A percentile compares a stretch with the other conserved stretches of the same genome.
Evolutionary conservation across 2,329 filamentous ascomycete genomes (phyloP).

Genomic region (Fusarium liriodendri): DNA sequence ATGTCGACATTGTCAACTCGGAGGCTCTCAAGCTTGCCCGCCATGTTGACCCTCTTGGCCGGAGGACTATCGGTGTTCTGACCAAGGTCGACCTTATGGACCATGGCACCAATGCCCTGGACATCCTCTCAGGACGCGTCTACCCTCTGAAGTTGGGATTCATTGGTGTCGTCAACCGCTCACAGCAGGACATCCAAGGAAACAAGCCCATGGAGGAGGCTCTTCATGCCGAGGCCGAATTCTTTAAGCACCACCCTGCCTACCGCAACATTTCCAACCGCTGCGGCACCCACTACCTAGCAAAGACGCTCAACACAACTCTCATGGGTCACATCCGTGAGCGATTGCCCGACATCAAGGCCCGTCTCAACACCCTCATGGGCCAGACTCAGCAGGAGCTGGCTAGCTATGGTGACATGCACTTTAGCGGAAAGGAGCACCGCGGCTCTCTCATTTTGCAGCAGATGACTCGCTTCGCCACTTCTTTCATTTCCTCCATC

Average conservation of each 20-base stretch:
- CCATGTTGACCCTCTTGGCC: slow-evolving; percentile 94
- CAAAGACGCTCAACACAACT: slow-evolving; percentile 94
- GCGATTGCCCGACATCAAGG: slow-evolving; percentile 96
- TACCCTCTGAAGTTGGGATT: slow-evolving; percentile 98
- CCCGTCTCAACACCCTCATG: slow-evolving; percentile 96
- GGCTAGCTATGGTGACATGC: slow-evolving; percentile 96
- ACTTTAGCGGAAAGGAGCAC: slow-evolving; percentile 97
- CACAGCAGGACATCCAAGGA: slow-evolving; percentile 96
- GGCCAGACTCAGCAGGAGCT: slow-evolving; percentile 99
- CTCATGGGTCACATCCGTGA: slow-evolving; percentile 97
- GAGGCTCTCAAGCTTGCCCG: slow-evolving; percentile 96
- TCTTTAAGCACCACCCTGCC: slow-evolving; percentile 96
- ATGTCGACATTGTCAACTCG: slow-evolving; percentile 98
- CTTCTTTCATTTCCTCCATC: slow-evolving; percentile 97
- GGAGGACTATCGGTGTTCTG: slow-evolving; percentile 94
- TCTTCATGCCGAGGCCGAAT: slow-evolving; percentile 88
- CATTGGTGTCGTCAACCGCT: slow-evolving; percentile 97
- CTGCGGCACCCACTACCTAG: slow-evolving; percentile 93
- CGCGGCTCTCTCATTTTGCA: slow-evolving; percentile 94
- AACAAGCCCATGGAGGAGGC: slow-evolving; percentile 96
- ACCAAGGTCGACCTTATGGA: slow-evolving; percentile 99
- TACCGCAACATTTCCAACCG: slow-evolving; percentile 95
- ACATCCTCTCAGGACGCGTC: slow-evolving; percentile 96
- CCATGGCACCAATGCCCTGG: slow-evolving; percentile 95
- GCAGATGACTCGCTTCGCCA: slow-evolving; percentile 97